Base-by-base conservation (phyloP, 2,329 filamentous ascomycete species). In the Onygenales sp. region DNA sequence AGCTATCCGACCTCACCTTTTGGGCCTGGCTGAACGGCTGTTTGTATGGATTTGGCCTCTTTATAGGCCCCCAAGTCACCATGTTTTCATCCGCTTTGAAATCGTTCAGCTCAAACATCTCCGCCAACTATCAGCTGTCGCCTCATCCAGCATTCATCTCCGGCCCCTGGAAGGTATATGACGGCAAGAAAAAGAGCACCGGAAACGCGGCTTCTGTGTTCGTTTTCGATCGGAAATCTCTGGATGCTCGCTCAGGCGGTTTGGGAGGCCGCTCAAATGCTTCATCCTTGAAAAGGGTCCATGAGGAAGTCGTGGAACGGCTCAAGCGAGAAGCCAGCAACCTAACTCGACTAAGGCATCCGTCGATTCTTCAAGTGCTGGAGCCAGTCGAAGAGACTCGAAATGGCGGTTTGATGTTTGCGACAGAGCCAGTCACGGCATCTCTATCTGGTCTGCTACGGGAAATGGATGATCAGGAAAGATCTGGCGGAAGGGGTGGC, bases 1-100 rank as follows among this genome's bases (percentile, higher is more conserved):
- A 4, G 21, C 21, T 27, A 54, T 54, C 52, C 50, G 47, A 45
- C 3, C 34, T 37, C 46, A 14, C 6, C 31, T 4, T 2, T 40
- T 49, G 10, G 31, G 13, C 11, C 34, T 36, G 34, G 39, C 27
- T 36, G 34, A 13, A 8, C 27, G 34, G 27, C 33, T 27, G 4
- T 49, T 32, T 10, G 14, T 14, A 10, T 40, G 37, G 27, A 39
- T 14, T 31, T 31, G 34, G 14, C 7, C 34, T 40, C 6, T 39
- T 37, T 6, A 17, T 39, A 34, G 45, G n/a, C 37, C 17, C 27
- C 8, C 55, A 56, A 57, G 54, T 60, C 67, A 80, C 66, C 69
- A 96, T 97, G 91, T 95, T 96, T 73, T 88, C 89, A 66, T 91
- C 85, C 57, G 88, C 89, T 59, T 80, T 97, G 68, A 97, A 97